These are phyloP conservation scores for Colletotrichum somersetense DNA, from an alignment of 2,329 filamentous ascomycete species.

Conservation along the genomic window DNA sequence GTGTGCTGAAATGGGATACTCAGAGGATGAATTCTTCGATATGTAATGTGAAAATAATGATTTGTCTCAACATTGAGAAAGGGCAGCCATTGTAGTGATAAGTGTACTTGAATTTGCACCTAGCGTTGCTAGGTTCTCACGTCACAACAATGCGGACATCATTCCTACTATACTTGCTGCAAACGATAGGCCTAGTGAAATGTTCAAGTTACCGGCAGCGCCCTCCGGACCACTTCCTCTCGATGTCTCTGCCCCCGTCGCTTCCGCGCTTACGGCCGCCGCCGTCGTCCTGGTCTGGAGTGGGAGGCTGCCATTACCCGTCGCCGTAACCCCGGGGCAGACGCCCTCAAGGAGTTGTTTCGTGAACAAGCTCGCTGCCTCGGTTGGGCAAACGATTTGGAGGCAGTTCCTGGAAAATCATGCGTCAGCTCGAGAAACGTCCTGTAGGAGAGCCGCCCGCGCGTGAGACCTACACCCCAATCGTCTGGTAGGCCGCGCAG, in stretches of 20 bases:
- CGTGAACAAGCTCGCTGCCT: conserved; percentile 20
- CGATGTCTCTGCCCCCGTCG: not conserved
- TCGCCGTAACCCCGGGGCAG: conserved; percentile 6
- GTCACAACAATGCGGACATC: not conserved
- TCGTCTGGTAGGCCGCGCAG: conserved; percentile 17
- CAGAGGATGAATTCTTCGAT: no score
- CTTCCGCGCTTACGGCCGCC: not conserved
- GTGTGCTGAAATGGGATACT: not conserved
- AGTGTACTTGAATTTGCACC: not conserved
- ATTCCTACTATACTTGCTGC: not conserved
- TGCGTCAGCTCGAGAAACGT: not conserved
- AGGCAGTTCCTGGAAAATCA: conserved; percentile 3
- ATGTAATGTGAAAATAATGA: no score
- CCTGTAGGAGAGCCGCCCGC: no score
- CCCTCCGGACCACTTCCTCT: conserved; percentile 13
- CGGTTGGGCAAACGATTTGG: not conserved
- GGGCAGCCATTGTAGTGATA: not conserved
- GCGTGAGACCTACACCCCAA: not conserved
- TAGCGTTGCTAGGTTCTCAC: no score
- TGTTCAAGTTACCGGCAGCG: not conserved
- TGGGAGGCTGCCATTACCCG: not conserved
- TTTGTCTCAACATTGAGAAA: no score
- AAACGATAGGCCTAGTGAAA: not conserved
- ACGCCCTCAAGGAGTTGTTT: conserved; percentile 29
- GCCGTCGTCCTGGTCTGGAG: not conserved